Base-by-base conservation (phyloP, 176 grass and related monocot species). In the Rhynchospora tenuis region DNA sequence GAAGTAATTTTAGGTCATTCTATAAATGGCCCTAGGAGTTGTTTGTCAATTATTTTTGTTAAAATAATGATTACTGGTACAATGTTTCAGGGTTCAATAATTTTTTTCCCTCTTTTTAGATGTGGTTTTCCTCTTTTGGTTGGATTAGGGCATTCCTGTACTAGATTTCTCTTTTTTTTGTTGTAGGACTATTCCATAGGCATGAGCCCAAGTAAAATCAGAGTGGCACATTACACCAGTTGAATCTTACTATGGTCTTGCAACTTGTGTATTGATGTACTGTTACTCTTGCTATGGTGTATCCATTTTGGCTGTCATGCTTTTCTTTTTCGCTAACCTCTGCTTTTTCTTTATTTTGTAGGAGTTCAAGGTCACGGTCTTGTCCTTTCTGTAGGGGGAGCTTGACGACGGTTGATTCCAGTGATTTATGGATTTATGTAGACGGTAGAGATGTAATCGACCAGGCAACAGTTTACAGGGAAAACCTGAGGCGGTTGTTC, bases 301-400 rank as follows among this genome's bases (percentile, higher is more conserved):
- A 15, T 15, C 2, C 5, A 65, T 66, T 78, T 9, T 13, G 16
- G 24, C 48, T 59, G 24, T 77, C 82, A 17, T 15, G 59, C 73
- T 7, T 64, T 22, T 29, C 0, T 72, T 46, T 28, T 33, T 64
- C 66, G 3, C 72, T 52, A 64, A 50, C 9, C 20, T 16, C 9
- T 73, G 14, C 31, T 79, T n/a, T 71, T 87, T 61, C 79, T 47
- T 64, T 12, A 0, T 6, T 81, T 63, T 87, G 83, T 82, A 98
- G 92, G 95, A 88, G 80, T 79, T 90, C 89, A 84, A 90, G 91
- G 87, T 98, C 92, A 31, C 89, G 89, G 70, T 98, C 95, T 8
- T 98, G 95, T 78, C 95, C 95, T 16, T 98, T 98, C 84, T 98
- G 95, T 48, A 89, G 95, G 0, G 86, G 93, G 54, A 91, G 82